Percentiles rank a stretch among this genome's conserved stretches.
phyloP scores from a whole-genome alignment of 1,139 yeast genomes.

The Spencermartinsiella ligniputridi region DNA sequence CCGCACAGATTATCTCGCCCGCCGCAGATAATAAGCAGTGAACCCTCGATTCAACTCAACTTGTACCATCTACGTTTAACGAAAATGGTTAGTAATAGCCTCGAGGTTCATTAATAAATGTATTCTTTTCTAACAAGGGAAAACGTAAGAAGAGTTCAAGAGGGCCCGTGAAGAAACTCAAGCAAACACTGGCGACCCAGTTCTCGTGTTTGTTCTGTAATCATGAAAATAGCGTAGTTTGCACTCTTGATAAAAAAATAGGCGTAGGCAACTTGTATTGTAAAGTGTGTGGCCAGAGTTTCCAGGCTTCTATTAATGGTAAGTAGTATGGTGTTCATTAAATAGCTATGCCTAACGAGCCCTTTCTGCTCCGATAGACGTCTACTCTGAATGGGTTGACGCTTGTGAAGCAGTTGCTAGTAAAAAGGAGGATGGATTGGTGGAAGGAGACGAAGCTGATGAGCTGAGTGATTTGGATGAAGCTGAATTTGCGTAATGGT shows the following conservation, averaged over 20 bases:
- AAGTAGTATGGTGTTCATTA: constrained; percentile 13
- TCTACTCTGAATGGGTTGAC: constrained; percentile 97
- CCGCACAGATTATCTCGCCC: too few species aligned
- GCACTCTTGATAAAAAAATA: constrained; percentile 82
- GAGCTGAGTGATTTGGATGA: constrained; percentile 27
- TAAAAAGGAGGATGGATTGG: constrained; percentile 39
- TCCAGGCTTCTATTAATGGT: constrained; percentile 83
- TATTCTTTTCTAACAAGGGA: too few species aligned
- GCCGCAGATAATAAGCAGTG: too few species aligned
- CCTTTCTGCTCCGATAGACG: constrained; percentile 84
- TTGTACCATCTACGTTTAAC: too few species aligned
- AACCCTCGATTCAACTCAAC: too few species aligned
- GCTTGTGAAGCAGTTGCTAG: constrained; percentile 96
- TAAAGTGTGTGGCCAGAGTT: constrained; percentile 91
- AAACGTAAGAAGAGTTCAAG: constrained; percentile 86
- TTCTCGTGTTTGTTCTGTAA: constrained; percentile 94
- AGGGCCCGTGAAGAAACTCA: constrained; percentile 74
- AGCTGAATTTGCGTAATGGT: constrained; percentile 17
- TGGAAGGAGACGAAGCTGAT: constrained; percentile 21
- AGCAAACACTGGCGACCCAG: constrained; percentile 75
- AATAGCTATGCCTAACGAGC: constrained; percentile 23
- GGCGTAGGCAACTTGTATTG: constrained; percentile 83
- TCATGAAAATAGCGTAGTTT: constrained; percentile 88
- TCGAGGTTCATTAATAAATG: too few species aligned
- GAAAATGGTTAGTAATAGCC: too few species aligned